A percentile compares a stretch with the other conserved stretches of the same genome.
phyloP scores from a whole-genome alignment of 345 rosid species.

The Eutrema heterophyllum region DNA sequence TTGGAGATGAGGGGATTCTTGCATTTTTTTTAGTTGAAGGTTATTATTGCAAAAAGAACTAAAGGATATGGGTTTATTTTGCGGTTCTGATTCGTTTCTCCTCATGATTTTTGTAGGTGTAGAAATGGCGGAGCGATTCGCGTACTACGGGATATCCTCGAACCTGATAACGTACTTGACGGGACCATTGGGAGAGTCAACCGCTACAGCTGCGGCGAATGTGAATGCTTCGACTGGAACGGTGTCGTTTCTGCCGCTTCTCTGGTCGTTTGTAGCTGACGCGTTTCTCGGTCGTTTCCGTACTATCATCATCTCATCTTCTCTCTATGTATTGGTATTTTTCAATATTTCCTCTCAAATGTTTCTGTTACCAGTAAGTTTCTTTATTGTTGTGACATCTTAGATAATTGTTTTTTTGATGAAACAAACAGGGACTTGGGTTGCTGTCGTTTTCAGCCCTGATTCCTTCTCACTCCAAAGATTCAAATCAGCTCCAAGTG shows the following conservation, averaged over 20 bases:
- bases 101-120: slow-evolving; percentile 27
- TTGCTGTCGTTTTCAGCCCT: slow-evolving; percentile 34
- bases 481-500: slow-evolving; percentile 16
- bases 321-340: slow-evolving; percentile 41
- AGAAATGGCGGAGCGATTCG: slow-evolving; percentile 52
- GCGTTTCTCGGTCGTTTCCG: slow-evolving; percentile 56
- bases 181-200: slow-evolving; percentile 52
- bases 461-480: slow-evolving; percentile 6
- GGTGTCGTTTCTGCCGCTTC: slow-evolving; percentile 45
- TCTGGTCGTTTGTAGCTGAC: slow-evolving; percentile 60
- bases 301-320: slow-evolving; percentile 48
- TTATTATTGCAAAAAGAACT: too few relatives aligned
- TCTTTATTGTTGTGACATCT: neutral
- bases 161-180: slow-evolving; percentile 62
- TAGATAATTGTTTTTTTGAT: neutral
- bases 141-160: slow-evolving; percentile 41
- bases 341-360: neutral
- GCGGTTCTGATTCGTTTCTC: too few relatives aligned
- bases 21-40: too few relatives aligned
- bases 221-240: slow-evolving; percentile 60
- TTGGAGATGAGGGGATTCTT: too few relatives aligned
- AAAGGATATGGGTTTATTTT: too few relatives aligned
- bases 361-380: neutral
- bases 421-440: slow-evolving; percentile 34
- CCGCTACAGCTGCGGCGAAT: slow-evolving; percentile 56